Evolutionary conservation across 1,284 basidiomycete genomes (phyloP), one percentile per base, ranked within the genome.

Genomic region (Ustanciosporium gigantosporum): DNA sequence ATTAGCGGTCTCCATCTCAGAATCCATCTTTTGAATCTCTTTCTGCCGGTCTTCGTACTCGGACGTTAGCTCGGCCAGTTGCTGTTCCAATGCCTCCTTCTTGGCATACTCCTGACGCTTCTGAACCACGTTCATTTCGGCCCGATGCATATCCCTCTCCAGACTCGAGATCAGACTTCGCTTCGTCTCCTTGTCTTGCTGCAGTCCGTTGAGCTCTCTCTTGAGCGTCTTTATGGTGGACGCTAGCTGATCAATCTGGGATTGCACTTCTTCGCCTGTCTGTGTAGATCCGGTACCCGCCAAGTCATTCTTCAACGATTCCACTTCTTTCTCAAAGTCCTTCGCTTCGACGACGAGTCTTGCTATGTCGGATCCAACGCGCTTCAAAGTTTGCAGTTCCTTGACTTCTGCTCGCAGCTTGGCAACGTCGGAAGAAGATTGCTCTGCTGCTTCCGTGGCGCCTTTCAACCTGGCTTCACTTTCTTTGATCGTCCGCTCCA

Each of bases 401-500:
- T 58, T 56, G 36, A 68, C 45, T 34, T 67, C 60, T 4, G 51
- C 44, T 29, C 55, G 53, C 21, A 47, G 35, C 37, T 46, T 46
- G 15, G 42, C 23, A n/a, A 70, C 34, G n/a, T 46, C 49, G n/a
- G 40, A 34, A 20, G 59, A 44, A 1, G 56, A 56, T 7, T 37
- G 34, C 38, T 77, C 70, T 8, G 67, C 64, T 47, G 78, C 76
- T 64, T 68, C 76, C 62, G 55, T 50, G 8, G 58, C 55, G 11
- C 35, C 38, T 14, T 38, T 42, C 21, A 70, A 50, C 36, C 60
- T 43, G 3, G 32, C 50, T 25, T 87, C 84, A 5, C 84, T 81
- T 20, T 81, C 80, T 56, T 82, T 81, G 48, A 92, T 83, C 55
- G 88, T 82, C 29, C 80, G 79, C 68, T 90, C 84, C 17, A 92